A percentile compares a stretch with the other conserved stretches of the same genome.
phyloP scores from a whole-genome alignment of 2,329 filamentous ascomycete species.

The Fusarium multiceps region DNA sequence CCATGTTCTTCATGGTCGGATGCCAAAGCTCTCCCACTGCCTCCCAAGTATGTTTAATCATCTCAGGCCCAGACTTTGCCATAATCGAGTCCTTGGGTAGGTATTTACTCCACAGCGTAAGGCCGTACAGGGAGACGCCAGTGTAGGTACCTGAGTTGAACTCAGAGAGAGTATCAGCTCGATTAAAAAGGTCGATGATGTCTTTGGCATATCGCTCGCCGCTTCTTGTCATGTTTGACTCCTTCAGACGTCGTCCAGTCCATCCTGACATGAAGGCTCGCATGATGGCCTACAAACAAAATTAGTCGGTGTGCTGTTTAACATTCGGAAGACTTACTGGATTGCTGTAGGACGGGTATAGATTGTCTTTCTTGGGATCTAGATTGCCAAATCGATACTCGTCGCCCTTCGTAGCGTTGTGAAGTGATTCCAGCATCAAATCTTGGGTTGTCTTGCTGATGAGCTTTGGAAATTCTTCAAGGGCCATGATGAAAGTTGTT shows the following conservation, averaged over 20 bases:
- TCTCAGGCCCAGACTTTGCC: constrained; percentile 60
- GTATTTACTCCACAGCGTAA: constrained; percentile 71
- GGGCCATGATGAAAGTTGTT: constrained; percentile 66
- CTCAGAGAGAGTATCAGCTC: constrained; percentile 67
- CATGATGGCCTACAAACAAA: constrained; percentile 60
- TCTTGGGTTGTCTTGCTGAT: constrained; percentile 51
- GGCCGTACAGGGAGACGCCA: constrained; percentile 68
- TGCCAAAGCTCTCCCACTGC: constrained; percentile 66
- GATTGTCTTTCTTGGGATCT: constrained; percentile 63
- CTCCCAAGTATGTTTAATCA: constrained; percentile 66
- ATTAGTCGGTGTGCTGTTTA: too few relatives aligned
- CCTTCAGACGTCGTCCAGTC: constrained; percentile 64
- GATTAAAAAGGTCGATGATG: constrained; percentile 67
- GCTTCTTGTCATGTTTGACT: constrained; percentile 68
- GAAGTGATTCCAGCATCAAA: constrained; percentile 64
- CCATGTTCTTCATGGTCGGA: constrained; percentile 68
- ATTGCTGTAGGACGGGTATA: constrained; percentile 72
- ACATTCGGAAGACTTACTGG: constrained; percentile 48
- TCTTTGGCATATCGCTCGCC: constrained; percentile 67
- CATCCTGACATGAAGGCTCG: constrained; percentile 70
- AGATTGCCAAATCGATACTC: constrained; percentile 70
- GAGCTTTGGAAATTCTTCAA: constrained; percentile 68
- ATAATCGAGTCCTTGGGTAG: constrained; percentile 65
- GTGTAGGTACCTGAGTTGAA: constrained; percentile 73
- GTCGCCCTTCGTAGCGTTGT: constrained; percentile 68